Evolutionary conservation across 805 yeast genomes (phyloP), one percentile per base, ranked within the genome.

Genomic region (Cyberlindnera amylophila): DNA sequence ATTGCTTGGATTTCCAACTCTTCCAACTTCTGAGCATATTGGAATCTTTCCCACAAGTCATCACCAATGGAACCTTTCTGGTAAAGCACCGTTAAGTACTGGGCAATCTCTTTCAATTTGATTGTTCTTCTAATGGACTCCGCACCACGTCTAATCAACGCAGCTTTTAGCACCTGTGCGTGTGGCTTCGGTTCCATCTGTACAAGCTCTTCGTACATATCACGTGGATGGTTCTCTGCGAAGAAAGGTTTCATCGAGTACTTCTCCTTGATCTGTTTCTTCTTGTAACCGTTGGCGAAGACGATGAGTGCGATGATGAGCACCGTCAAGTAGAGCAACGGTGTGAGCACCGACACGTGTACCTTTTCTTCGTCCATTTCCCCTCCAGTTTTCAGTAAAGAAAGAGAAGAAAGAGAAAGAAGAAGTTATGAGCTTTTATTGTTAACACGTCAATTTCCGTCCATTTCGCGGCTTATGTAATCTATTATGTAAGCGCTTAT

Each of bases 21-120:
- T 53, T 85, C 84, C 47, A 89, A 61, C 63, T 87, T 86, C 44
- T 75, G 76, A 51, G 87, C 89, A 38, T 87, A 75, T 51, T 79
- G 81, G 63, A 76, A 89, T 54, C 93, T 81, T 61, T 85, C 83
- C 74, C 78, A 84, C 28, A 86, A 69, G 40, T 86, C 96, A 56
- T 93, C 98, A 27, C 97, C 97, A 48, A 93, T 81, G 14, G 89
- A 79, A 0, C 98, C 98, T 41, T 78, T 79, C 58, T 90, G 91
- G 61, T 89, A 90, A 46, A 93, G 69, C 41, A 75, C 70, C 38
- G 75, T 78, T 56, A 88, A 75, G 43, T 73, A 78, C 6, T 82
- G 81, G 62, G 85, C 85, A 48, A 76, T 71, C 59, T 91, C 97
- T 60, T 85, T 83, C 60, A 89, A 67, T 57, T 86, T 84, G 63